phyloP scores from a whole-genome alignment of 352 stramenopile species.

The Globisporangium recalcitrans region DNA sequence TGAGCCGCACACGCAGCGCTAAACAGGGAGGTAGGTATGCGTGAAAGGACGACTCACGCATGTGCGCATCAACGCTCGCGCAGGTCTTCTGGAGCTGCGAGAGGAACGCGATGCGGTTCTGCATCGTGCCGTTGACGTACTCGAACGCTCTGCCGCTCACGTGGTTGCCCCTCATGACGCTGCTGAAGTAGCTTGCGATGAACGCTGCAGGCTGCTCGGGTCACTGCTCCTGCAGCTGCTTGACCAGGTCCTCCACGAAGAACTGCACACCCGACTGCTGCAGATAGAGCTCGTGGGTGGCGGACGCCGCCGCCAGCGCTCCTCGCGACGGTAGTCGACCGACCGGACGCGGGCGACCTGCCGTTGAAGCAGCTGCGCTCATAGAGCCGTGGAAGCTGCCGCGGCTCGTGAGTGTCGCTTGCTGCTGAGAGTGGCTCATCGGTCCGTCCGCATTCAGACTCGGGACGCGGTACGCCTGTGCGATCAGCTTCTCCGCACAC shows the following conservation, averaged over 20 bases:
- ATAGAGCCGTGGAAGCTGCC: slow-evolving; percentile 4
- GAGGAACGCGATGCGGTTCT: slow-evolving; percentile 48
- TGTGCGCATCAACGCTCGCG: slow-evolving; percentile 30
- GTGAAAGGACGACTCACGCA: slow-evolving; percentile 21
- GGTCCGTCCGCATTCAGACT: background rate
- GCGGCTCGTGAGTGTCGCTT: background rate
- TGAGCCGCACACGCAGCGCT: background rate
- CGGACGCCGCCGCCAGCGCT: slow-evolving; percentile 11
- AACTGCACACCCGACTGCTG: slow-evolving; percentile 52
- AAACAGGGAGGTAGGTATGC: background rate
- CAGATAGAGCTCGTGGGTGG: slow-evolving; percentile 37
- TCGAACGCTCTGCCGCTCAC: slow-evolving; percentile 40
- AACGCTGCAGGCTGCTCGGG: slow-evolving; percentile 34
- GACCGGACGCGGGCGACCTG: slow-evolving; percentile 12
- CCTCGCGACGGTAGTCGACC: slow-evolving; percentile 19
- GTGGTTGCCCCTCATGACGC: slow-evolving; percentile 29
- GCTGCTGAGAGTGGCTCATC: background rate
- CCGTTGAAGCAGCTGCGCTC: background rate
- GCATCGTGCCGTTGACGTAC: slow-evolving; percentile 46
- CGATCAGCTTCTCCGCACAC: slow-evolving; percentile 40
- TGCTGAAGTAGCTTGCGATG: slow-evolving; percentile 41
- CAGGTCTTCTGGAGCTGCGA: slow-evolving; percentile 36
- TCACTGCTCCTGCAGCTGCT: slow-evolving; percentile 39
- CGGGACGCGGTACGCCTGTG: slow-evolving; percentile 31
- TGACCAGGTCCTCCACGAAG: slow-evolving; percentile 50